Evolutionary conservation across 192 early-diverging fungal species (phyloP).

Genomic region (Entophlyctis luteolus): DNA sequence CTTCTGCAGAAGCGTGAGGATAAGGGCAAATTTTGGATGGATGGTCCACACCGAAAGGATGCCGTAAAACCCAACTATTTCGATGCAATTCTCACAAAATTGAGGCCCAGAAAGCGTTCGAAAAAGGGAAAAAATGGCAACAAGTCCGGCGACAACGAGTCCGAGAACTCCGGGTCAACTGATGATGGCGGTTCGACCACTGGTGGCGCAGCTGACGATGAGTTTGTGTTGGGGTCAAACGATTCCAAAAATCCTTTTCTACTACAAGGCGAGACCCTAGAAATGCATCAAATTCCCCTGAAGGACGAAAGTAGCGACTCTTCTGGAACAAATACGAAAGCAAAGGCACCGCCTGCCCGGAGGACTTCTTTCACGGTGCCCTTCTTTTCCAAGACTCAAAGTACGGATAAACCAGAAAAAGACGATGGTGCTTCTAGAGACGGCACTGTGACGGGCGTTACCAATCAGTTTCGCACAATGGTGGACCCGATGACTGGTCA

Average conservation of each 20-base stretch:
- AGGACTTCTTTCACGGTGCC: background rate
- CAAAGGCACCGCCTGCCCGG: background rate
- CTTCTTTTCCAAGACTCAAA: background rate
- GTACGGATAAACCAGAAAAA: background rate
- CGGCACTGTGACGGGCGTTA: background rate
- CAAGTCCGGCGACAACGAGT: background rate
- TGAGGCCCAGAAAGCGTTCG: background rate
- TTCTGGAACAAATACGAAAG: background rate
- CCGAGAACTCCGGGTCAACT: background rate
- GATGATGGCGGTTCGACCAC: background rate
- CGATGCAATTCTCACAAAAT: background rate
- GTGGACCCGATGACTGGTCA: conserved; percentile 15
- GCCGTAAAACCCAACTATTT: conserved; percentile 2
- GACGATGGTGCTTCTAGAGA: background rate
- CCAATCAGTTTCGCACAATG: conserved; percentile 1
- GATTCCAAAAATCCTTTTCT: conserved; percentile 10
- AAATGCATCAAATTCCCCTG: conserved; percentile 9
- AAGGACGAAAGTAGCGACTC: background rate
- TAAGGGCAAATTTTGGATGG: conserved; percentile 23
- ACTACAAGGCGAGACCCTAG: background rate
- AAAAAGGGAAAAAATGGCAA: background rate
- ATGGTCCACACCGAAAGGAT: conserved; percentile 9
- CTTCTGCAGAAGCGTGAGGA: background rate
- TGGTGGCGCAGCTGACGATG: background rate
- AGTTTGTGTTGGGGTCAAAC: background rate